These are phyloP conservation scores for Trichocomaceae sp. DNA, from an alignment of 2,329 filamentous ascomycete species.

Conservation along the genomic window DNA sequence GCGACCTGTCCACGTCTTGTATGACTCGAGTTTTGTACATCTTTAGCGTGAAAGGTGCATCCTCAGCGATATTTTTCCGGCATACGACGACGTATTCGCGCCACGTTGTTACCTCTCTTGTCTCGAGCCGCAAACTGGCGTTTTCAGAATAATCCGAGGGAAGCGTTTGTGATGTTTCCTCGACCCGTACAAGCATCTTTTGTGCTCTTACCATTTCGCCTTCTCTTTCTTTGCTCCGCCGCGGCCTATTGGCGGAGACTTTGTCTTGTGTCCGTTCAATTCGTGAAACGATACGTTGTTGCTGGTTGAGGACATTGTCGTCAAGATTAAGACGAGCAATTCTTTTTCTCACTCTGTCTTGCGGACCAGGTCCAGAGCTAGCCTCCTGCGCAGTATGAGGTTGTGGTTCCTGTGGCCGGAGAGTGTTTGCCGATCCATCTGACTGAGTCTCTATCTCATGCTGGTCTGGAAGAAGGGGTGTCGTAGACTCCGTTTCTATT, in stretches of 20 bases:
- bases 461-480: slow-evolving; percentile 24
- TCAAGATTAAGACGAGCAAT: slow-evolving; percentile 40
- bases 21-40: slow-evolving; percentile 60
- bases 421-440: slow-evolving; percentile 13
- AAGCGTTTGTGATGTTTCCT: slow-evolving; percentile 47
- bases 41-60: slow-evolving; percentile 51
- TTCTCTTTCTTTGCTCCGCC: slow-evolving; percentile 40
- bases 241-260: slow-evolving; percentile 29
- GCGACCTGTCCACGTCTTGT: slow-evolving; percentile 50
- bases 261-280: slow-evolving; percentile 32
- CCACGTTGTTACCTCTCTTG: slow-evolving; percentile 57
- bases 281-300: slow-evolving; percentile 34
- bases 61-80: slow-evolving; percentile 49
- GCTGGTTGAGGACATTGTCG: slow-evolving; percentile 37
- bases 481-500: slow-evolving; percentile 27
- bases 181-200: slow-evolving; percentile 60
- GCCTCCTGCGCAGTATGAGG: slow-evolving; percentile 21
- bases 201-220: slow-evolving; percentile 62
- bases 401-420: slow-evolving; percentile 32
- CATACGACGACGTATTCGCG: slow-evolving; percentile 58
- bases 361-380: slow-evolving; percentile 10
- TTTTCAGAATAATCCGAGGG: slow-evolving; percentile 60
- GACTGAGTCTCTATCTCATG: slow-evolving; percentile 19
- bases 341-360: slow-evolving; percentile 23
- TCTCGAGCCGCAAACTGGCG: slow-evolving; percentile 53